Evolutionary conservation across 2,329 filamentous ascomycete genomes (phyloP).

Genomic region (Metarhizium rileyi): DNA sequence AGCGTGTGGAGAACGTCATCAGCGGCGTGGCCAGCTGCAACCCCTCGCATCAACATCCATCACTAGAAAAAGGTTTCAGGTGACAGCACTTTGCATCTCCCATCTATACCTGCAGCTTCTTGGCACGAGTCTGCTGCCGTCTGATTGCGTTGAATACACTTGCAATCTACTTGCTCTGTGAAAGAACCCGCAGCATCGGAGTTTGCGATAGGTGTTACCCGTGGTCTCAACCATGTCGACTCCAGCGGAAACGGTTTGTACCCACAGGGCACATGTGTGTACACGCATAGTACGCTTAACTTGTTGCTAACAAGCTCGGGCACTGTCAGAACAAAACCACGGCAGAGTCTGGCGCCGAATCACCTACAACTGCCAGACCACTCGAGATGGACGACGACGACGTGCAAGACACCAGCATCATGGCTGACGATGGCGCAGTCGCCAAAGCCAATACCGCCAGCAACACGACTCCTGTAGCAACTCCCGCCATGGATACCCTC

Average conservation of each 20-base stretch:
- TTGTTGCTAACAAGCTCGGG: conserved; percentile 14
- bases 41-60: conserved; percentile 4
- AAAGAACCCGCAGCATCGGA: not conserved
- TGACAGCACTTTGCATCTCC: not conserved
- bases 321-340: conserved; percentile 33
- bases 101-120: not conserved
- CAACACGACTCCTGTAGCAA: conserved; percentile 1
- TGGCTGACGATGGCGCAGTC: conserved; percentile 30
- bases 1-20: conserved; percentile 29
- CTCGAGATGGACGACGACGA: conserved; percentile 64
- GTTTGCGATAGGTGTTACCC: not conserved
- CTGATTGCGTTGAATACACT: not conserved
- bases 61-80: not conserved
- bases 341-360: conserved; percentile 42
- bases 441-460: conserved; percentile 9
- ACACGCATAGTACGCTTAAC: conserved; percentile 2
- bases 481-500: conserved; percentile 16
- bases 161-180: not conserved
- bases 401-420: conserved; percentile 48
- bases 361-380: conserved; percentile 54
- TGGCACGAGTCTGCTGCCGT: not conserved
- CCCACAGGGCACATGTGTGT: conserved; percentile 10
- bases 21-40: conserved; percentile 9
- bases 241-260: conserved; percentile 33
- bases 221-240: conserved; percentile 28